phyloP scores from a whole-genome alignment of 2,329 filamentous ascomycete species.

The Myriosclerotinia scirpicola region DNA sequence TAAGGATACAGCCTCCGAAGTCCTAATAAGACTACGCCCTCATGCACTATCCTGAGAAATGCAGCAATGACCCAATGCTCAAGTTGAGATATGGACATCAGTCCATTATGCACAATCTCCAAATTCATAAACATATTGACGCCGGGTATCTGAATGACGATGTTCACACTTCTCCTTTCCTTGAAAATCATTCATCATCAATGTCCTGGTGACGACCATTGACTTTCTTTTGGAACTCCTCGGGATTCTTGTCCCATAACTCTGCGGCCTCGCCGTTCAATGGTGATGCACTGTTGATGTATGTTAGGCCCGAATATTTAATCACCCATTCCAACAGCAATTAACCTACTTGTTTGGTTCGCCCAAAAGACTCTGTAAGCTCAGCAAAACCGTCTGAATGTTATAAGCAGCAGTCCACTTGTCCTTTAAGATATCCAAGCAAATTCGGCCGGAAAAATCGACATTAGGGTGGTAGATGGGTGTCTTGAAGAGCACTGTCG shows the following conservation, averaged over 20 bases:
- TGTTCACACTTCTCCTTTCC: constrained; percentile 5
- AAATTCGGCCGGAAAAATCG: constrained; percentile 95
- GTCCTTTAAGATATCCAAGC: constrained; percentile 96
- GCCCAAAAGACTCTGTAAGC: constrained; percentile 89
- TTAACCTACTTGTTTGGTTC: constrained; percentile 91
- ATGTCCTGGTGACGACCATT: constrained; percentile 61
- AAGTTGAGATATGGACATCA: neutral
- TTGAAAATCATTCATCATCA: constrained; percentile 53
- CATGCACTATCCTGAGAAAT: constrained; percentile 19
- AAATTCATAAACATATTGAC: constrained; percentile 23
- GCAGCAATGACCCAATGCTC: constrained; percentile 1
- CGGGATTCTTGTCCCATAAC: constrained; percentile 86
- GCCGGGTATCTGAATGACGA: constrained; percentile 21
- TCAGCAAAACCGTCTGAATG: constrained; percentile 87
- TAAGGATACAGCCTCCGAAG: constrained; percentile 10
- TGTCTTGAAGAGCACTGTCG: constrained; percentile 94
- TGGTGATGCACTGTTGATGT: constrained; percentile 72
- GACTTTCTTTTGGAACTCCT: constrained; percentile 82
- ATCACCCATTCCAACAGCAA: neutral
- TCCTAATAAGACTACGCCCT: neutral
- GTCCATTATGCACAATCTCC: constrained; percentile 16
- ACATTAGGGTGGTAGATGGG: constrained; percentile 99
- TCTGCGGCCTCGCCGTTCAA: constrained; percentile 95
- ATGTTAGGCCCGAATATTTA: constrained; percentile 29
- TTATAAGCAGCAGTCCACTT: constrained; percentile 99